Conservation (phyloP, 176 grass and related monocot species). For the Avena eriantha region DNA sequence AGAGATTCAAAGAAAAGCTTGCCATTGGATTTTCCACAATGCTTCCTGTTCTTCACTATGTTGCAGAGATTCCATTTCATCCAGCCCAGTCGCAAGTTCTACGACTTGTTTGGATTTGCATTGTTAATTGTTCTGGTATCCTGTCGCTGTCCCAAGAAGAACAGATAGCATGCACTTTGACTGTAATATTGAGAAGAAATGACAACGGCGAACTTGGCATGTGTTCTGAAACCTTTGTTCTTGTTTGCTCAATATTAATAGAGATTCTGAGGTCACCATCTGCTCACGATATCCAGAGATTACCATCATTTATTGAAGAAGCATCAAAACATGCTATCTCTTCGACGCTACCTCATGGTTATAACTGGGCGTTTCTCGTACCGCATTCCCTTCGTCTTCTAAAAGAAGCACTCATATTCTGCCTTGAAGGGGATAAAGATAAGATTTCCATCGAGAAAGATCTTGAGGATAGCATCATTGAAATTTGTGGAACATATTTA, state of each 20-base stretch:
- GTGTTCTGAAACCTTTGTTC: slow-evolving; percentile 72
- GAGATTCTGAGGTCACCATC: slow-evolving; percentile 77
- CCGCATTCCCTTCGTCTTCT: slow-evolving; percentile 77
- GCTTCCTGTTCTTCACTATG: slow-evolving; percentile 83
- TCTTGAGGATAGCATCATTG: slow-evolving; percentile 70
- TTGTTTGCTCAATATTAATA: slow-evolving; percentile 70
- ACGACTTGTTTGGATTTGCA: slow-evolving; percentile 70
- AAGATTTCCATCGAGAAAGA: slow-evolving; percentile 48
- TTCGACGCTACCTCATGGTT: slow-evolving; percentile 52
- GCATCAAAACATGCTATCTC: slow-evolving; percentile 73
- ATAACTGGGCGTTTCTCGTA: slow-evolving; percentile 47
- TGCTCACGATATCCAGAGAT: slow-evolving; percentile 63
- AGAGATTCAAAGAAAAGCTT: slow-evolving; percentile 79
- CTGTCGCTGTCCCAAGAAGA: slow-evolving; percentile 76
- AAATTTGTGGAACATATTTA: slow-evolving; percentile 73
- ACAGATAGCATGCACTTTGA: slow-evolving; percentile 68
- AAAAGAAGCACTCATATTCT: slow-evolving; percentile 74
- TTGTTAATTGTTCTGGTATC: slow-evolving; percentile 70
- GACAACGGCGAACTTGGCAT: slow-evolving; percentile 56
- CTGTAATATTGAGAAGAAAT: slow-evolving; percentile 71
- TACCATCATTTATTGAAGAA: slow-evolving; percentile 68
- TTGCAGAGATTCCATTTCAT: slow-evolving; percentile 88
- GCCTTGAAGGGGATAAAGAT: slow-evolving; percentile 53
- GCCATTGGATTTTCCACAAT: slow-evolving; percentile 78
- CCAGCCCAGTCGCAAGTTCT: slow-evolving; percentile 78